Evolutionary conservation across 345 rosid genomes (phyloP), one percentile per base, ranked within the genome.

Genomic region (Bruguiera sexangula): DNA sequence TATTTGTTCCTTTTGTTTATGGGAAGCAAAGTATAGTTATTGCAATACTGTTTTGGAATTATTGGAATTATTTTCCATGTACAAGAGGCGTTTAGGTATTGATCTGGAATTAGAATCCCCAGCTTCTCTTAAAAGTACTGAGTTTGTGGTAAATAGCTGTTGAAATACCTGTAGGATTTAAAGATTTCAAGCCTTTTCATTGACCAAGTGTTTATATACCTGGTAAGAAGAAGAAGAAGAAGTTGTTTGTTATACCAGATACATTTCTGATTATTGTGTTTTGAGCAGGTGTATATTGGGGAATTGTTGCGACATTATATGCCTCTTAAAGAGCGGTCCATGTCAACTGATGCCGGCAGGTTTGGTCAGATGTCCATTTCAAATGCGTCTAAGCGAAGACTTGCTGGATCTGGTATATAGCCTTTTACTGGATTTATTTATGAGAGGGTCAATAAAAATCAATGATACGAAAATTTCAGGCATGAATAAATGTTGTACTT

Each of bases 241-340:
- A 22, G 56, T 13, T 18, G 15, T 13, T 56, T 56, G 2, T 43
- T 43, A 13, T 43, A 43, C 6, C 19, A 15, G 50, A 24, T 6
- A 55, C 27, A 2, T 59, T 31, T 46, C 26, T 72, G 65, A 43
- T n/a, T 39, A 30, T 43, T 8, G 21, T 13, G 26, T 56, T 3
- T 39, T 51, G 26, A 50, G 22, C 82, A 95, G 99, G 99, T 95
- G 55, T 95, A 90, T 70, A 87, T 85, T 0, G 99, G 99, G 50
- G 91, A 69, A 69, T 95, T 98, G 99, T 79, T 95, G 78, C 81
- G 98, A 70, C 97, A 83, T 74, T 95, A 90, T 72, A 80, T 72
- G 63, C 96, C 97, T 29, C 84, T 80, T 4, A 77, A 63, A 65
- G 98, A 88, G 76, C 83, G 97, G 68, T 76, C 79, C 71, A 50